phyloP scores from a whole-genome alignment of 202 grass and related monocot species.

The Digitaria exilis region DNA sequence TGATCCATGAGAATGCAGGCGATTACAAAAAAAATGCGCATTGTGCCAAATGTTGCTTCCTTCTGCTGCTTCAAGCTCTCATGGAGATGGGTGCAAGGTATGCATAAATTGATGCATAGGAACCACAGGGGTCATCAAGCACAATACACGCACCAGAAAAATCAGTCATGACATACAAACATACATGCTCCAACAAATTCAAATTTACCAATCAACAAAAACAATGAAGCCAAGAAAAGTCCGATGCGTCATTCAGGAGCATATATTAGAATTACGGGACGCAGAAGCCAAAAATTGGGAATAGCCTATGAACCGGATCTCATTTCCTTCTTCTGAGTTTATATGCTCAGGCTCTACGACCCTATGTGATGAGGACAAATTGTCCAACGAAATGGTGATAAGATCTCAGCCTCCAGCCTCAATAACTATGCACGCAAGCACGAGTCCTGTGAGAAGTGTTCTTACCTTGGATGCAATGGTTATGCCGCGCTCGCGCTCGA shows the following conservation, averaged over 20 bases:
- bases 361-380: neutral
- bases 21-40: neutral
- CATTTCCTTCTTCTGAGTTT: neutral
- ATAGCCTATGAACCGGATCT: conserved; percentile 37
- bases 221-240: neutral
- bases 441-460: neutral
- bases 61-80: neutral
- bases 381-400: conserved; percentile 20
- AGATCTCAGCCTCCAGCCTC: neutral
- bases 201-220: neutral
- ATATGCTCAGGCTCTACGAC: neutral
- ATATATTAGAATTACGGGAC: neutral
- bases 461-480: conserved; percentile 90
- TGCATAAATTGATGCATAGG: neutral
- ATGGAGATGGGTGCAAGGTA: no score
- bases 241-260: neutral
- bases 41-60: neutral
- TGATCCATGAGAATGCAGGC: neutral
- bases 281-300: neutral
- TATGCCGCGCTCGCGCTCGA: conserved; percentile 92
- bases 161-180: conserved; percentile 7
- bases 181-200: conserved; percentile 23
- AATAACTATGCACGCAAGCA: conserved; percentile 11
- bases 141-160: neutral
- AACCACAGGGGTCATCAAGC: neutral